Evolutionary conservation across 768 basidiomycete species (phyloP).

Genomic region (Panaeolus papilionaceus): DNA sequence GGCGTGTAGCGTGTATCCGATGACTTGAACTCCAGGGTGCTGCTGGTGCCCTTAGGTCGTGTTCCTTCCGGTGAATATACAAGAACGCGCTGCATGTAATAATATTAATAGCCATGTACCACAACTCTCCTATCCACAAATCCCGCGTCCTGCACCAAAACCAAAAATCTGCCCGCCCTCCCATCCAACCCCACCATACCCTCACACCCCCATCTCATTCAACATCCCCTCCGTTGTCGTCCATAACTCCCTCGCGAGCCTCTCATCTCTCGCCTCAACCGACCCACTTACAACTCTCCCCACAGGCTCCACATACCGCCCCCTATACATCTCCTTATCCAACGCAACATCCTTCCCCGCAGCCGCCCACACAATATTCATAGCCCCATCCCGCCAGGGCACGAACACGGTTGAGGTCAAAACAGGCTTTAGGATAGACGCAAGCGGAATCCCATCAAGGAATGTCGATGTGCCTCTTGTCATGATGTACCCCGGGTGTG

Average conservation of each 20-base stretch:
- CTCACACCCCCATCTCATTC: neutral
- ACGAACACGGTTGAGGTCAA: neutral
- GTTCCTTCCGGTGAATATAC: too few relatives aligned
- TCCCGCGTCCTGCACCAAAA: too few relatives aligned
- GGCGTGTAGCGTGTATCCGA: too few relatives aligned
- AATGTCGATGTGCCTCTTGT: neutral
- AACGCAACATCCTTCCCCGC: neutral
- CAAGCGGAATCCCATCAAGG: neutral
- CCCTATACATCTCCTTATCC: neutral
- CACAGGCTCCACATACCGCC: neutral
- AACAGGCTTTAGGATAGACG: neutral
- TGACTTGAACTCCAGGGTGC: too few relatives aligned
- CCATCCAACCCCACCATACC: too few relatives aligned
- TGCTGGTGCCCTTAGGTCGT: too few relatives aligned
- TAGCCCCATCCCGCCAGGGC: neutral
- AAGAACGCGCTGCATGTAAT: too few relatives aligned
- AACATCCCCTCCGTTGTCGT: neutral
- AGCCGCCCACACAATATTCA: constrained; percentile 2
- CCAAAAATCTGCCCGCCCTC: too few relatives aligned
- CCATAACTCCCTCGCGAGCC: neutral
- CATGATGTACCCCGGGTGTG: neutral
- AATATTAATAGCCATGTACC: too few relatives aligned
- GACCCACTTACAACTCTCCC: neutral
- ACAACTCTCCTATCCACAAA: too few relatives aligned
- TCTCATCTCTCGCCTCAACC: neutral